A percentile compares a stretch with the other conserved stretches of the same genome.
Conservation (phyloP, 2,329 filamentous ascomycete species). For the Gnomoniopsis smithogilvyi region DNA sequence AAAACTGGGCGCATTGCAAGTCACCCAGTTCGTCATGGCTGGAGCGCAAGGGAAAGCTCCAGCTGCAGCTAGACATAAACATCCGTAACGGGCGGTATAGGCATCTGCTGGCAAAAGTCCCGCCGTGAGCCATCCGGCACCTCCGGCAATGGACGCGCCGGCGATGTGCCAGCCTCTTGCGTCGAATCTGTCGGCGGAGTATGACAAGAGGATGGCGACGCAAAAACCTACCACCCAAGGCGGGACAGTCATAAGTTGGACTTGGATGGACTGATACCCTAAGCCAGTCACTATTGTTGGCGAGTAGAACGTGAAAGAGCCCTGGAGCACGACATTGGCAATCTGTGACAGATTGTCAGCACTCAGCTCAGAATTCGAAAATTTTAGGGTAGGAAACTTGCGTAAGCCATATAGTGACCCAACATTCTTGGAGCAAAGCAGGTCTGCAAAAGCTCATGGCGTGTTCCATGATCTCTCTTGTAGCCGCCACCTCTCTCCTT, state of each 20-base stretch:
- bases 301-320: slow-evolving; percentile 48
- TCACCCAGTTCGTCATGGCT: slow-evolving; percentile 35
- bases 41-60: slow-evolving; percentile 35
- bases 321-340: slow-evolving; percentile 25
- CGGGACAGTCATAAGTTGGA: slow-evolving; percentile 26
- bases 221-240: slow-evolving; percentile 27
- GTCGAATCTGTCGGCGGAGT: slow-evolving; percentile 24
- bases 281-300: slow-evolving; percentile 48
- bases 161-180: slow-evolving; percentile 25
- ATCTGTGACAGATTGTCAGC: slow-evolving; percentile 26
- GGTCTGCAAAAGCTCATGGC: slow-evolving; percentile 33
- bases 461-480: slow-evolving; percentile 30
- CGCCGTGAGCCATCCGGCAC: slow-evolving; percentile 29
- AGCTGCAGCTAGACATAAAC: slow-evolving; percentile 32
- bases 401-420: slow-evolving; percentile 28
- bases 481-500: slow-evolving; percentile 31
- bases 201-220: slow-evolving; percentile 23
- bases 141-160: slow-evolving; percentile 26
- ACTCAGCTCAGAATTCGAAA: neutral
- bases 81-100: slow-evolving; percentile 30
- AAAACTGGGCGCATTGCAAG: slow-evolving; percentile 34
- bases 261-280: slow-evolving; percentile 26
- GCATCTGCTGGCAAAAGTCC: slow-evolving; percentile 25
- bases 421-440: slow-evolving; percentile 34
- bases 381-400: neutral